phyloP scores from a whole-genome alignment of 192 early-diverging fungal genomes.

The Linnemannia hyalina region DNA sequence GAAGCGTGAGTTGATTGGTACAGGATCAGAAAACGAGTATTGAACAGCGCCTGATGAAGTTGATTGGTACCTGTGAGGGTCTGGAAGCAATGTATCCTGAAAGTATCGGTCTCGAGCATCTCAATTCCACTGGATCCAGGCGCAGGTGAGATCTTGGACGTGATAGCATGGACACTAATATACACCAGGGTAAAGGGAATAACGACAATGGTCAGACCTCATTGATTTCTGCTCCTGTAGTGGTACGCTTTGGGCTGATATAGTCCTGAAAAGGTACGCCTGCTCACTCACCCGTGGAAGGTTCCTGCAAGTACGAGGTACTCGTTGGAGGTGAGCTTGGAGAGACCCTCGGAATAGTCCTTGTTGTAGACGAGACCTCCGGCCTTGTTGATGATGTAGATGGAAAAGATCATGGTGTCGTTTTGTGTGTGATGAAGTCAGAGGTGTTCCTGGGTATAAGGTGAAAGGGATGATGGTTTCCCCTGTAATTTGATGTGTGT shows the following conservation, averaged over 20 bases:
- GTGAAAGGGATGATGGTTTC: not conserved
- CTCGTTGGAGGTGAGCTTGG: slow-evolving; percentile 93
- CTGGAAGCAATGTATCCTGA: slow-evolving; percentile 94
- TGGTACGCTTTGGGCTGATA: not conserved
- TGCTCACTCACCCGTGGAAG: slow-evolving; percentile 86
- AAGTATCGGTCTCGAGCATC: slow-evolving; percentile 90
- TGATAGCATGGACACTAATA: slow-evolving; percentile 94
- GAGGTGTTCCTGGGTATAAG: not conserved
- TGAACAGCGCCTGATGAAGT: not conserved
- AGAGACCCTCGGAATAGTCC: slow-evolving; percentile 87
- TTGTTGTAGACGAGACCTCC: slow-evolving; percentile 95
- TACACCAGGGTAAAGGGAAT: no score
- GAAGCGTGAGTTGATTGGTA: not conserved
- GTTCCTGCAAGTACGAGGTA: slow-evolving; percentile 98
- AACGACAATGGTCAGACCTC: not conserved
- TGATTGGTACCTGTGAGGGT: slow-evolving; percentile 84
- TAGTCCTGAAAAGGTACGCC: not conserved
- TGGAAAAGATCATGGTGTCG: slow-evolving; percentile 77
- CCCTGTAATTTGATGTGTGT: not conserved
- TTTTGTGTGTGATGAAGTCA: not conserved
- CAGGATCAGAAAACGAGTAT: no score
- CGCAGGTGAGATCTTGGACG: slow-evolving; percentile 92
- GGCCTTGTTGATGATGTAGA: slow-evolving; percentile 91
- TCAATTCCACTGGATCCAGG: slow-evolving; percentile 87
- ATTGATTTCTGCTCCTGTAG: no score